A percentile compares a stretch with the other conserved stretches of the same genome.
Conservation (phyloP, 108 stramenopile genomes). For the Parmales sp. region DNA sequence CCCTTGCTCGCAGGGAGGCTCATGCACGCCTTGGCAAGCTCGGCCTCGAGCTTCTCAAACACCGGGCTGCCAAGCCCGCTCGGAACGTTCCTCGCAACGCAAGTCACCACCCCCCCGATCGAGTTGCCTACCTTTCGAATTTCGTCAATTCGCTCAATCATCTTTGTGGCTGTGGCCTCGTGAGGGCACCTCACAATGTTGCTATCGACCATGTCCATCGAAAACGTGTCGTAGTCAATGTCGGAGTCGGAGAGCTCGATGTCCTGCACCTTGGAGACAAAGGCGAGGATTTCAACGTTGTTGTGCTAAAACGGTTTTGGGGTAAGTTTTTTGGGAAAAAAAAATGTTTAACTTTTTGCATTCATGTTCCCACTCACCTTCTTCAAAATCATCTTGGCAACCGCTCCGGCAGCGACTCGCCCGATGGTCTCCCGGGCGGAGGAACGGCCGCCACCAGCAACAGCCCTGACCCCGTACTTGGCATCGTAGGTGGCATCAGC, state of each 20-base stretch:
- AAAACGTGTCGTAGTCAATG: conserved; percentile 77
- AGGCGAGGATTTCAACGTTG: conserved; percentile 80
- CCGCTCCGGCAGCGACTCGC: conserved; percentile 94
- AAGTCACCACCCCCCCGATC: conserved; percentile 94
- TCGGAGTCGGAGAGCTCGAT: conserved; percentile 56
- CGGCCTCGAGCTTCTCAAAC: conserved; percentile 98
- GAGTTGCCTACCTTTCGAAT: conserved; percentile 85
- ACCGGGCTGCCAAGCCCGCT: conserved; percentile 90
- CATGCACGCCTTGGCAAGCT: conserved; percentile 98
- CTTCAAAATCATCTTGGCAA: conserved; percentile 84
- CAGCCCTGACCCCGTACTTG: conserved; percentile 95
- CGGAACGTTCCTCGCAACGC: conserved; percentile 85
- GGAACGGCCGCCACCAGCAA: conserved; percentile 90
- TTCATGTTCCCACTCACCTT: no score
- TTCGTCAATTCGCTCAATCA: conserved; percentile 87
- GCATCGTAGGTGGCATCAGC: conserved; percentile 97
- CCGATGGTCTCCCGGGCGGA: conserved; percentile 97
- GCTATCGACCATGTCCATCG: conserved; percentile 85
- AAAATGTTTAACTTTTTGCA: no score
- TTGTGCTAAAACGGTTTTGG: no score
- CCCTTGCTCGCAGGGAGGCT: conserved; percentile 98
- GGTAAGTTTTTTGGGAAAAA: no score
- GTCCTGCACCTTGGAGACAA: conserved; percentile 81
- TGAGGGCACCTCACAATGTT: conserved; percentile 94
- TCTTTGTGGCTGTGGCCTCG: conserved; percentile 59